Percentiles rank a stretch among this genome's conserved stretches.
Evolutionary conservation across 306 rosid genomes (phyloP).

Genomic region (Trifolium subterraneum): DNA sequence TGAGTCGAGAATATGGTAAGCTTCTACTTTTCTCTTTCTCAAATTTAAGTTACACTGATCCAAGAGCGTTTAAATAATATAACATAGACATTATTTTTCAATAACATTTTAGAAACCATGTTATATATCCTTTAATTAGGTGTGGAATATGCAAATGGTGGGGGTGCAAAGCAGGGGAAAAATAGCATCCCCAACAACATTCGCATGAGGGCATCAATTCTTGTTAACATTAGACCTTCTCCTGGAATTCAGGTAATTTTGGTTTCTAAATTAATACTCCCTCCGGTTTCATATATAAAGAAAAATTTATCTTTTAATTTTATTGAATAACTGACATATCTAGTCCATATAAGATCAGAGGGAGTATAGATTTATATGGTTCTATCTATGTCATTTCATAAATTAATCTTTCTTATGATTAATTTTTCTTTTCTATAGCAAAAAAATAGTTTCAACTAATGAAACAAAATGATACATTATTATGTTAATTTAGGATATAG

Average conservation of each 20-base stretch:
- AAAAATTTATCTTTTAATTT: too few species aligned
- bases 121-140: constrained; percentile 5
- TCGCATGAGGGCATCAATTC: constrained; percentile 57
- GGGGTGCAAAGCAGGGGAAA: background rate
- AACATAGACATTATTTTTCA: too few species aligned
- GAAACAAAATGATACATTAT: constrained; percentile 3
- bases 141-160: constrained; percentile 15
- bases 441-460: background rate
- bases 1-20: constrained; percentile 58
- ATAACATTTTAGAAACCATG: background rate
- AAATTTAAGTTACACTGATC: too few species aligned
- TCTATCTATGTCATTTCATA: background rate
- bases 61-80: too few species aligned
- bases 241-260: constrained; percentile 65
- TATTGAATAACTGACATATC: too few species aligned
- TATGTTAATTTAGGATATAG: constrained; percentile 51
- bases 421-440: background rate
- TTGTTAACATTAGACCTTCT: constrained; percentile 58
- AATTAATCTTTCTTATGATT: background rate
- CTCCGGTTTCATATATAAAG: too few species aligned
- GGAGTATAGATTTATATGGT: background rate
- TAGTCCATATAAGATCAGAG: too few species aligned
- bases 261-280: background rate
- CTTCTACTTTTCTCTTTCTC: background rate
- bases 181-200: constrained; percentile 36